Evolutionary conservation across 2,329 filamentous ascomycete species (phyloP), one percentile per base, ranked within the genome.

Genomic region (Colletotrichum endophyticum): DNA sequence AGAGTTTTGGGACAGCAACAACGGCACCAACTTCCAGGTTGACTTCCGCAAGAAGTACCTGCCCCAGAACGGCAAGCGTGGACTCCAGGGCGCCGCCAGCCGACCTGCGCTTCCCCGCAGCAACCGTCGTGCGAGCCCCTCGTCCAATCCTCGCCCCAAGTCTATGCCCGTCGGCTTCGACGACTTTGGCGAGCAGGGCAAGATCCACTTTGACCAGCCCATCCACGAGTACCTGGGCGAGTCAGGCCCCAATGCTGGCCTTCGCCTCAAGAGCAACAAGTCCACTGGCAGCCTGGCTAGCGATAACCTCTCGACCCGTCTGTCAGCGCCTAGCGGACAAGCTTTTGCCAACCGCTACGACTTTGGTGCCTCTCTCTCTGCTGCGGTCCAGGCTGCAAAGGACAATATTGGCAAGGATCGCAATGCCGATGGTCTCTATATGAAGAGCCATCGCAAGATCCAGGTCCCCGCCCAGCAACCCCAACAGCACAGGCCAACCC

Each of bases 1-100:
- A 78, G 96, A 99, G 81, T 95, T 92, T 84, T 99, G 97, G 97
- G 97, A 99, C 86, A 99, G 96, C 89, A 99, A 99, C 84, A 88
- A 89, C 80, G 88, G 89, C 34, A 91, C 92, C 85, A 99, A 99
- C 86, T 99, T 97, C 87, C 96, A 98, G 84, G 92, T 99, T 71
- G 96, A 98, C 84, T 99, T 99, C 87, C 89, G 90, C 79, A 98
- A 96, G 89, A 96, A 95, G 87, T 85, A 91, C 79, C 90, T 94
- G 77, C 87, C 91, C 22, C 89, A 90, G 80, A 92, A 89, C 67
- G 89, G 90, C 79, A 92, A 92, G 87, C 88, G 88, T 76, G 87
- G 87, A 72, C 84, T 87, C 32, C 87, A 89, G 77, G 88, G 89
- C 13, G 86, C 89, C 15, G 85, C 87, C 12, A 88, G 89, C 56